Evolutionary conservation across 2,329 filamentous ascomycete genomes (phyloP).

Genomic region (Malbranchea cinnamomea): DNA sequence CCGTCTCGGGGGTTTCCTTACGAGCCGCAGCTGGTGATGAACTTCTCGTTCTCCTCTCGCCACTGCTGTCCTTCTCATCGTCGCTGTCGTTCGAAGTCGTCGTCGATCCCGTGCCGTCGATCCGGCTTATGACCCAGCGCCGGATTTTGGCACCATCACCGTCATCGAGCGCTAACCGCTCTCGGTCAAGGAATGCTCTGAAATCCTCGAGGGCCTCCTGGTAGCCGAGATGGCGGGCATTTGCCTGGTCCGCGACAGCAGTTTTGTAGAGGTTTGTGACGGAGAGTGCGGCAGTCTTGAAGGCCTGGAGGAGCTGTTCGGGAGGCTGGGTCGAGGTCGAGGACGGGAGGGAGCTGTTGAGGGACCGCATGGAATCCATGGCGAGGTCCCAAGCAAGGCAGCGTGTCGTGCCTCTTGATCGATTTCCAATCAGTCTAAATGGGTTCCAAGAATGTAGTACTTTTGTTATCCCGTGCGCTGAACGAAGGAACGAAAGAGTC

Average conservation of each 20-base stretch:
- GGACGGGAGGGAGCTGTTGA: slow-evolving; percentile 46
- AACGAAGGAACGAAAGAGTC: too few species aligned
- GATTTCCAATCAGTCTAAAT: too few species aligned
- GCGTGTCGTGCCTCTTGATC: too few species aligned
- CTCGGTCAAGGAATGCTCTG: slow-evolving; percentile 67
- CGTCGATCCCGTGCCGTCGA: slow-evolving; percentile 26
- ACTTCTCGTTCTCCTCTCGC: slow-evolving; percentile 24
- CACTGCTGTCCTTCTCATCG: slow-evolving; percentile 25
- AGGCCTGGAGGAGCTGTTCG: slow-evolving; percentile 60
- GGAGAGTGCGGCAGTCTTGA: slow-evolving; percentile 81
- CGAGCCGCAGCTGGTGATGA: slow-evolving; percentile 21
- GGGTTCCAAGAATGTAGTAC: too few species aligned
- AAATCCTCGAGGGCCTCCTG: slow-evolving; percentile 89
- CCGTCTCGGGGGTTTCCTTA: slow-evolving; percentile 19
- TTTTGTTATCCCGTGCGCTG: too few species aligned
- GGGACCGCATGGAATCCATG: slow-evolving; percentile 51
- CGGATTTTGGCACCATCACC: slow-evolving; percentile 58
- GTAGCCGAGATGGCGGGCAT: slow-evolving; percentile 67
- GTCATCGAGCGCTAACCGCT: slow-evolving; percentile 62
- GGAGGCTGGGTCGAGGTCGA: slow-evolving; percentile 34
- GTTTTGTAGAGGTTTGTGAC: slow-evolving; percentile 96
- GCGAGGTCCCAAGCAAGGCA: too few species aligned
- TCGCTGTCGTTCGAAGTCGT: slow-evolving; percentile 30
- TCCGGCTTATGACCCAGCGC: slow-evolving; percentile 41
- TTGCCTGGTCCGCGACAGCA: slow-evolving; percentile 61